Evolutionary conservation across 805 yeast genomes (phyloP), one percentile per base, ranked within the genome.

Genomic region (Osmozyma mogii): DNA sequence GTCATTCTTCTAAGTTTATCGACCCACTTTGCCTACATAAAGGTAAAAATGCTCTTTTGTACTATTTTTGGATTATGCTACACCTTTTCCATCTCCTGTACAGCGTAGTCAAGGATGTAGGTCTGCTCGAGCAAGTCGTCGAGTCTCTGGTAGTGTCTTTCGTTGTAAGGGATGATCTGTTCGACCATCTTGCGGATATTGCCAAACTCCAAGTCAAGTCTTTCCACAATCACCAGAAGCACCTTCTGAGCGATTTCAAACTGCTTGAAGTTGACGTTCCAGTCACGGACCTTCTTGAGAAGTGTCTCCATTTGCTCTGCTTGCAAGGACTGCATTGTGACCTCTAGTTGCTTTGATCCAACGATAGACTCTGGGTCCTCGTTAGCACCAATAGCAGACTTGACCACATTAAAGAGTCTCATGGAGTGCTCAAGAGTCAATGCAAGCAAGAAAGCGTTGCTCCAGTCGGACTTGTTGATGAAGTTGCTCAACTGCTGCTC

Each of bases 231-330:
- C 15, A 83, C 78, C 40, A 72, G 67, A 30, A 89, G 65, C 24
- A 87, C 58, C 34, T 75, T 76, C 56, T 89, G 98, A 9, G 95
- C 83, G 32, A 84, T 71, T 29, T 71, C 75, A 47, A 84, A 84
- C 21, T 84, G 77, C 47, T 76, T 75, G 30, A 84, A 81, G 53
- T 85, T 89, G 25, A 94, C 79, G 52, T 92, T 92, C 99, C 99
- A 92, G 50, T 85, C 95, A 44, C 96, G 73, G 13, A 88, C 66
- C 45, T 94, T 77, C 47, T 73, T 72, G 52, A 92, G 70, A 15
- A 92, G 53, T 9, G 62, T 49, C 24, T 68, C 43, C 15, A 88
- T 54, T 45, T 81, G 83, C 2, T 75, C 80, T 19, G 71, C 61
- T 15, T 62, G 70, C 32, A 92, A 65, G 9, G 55, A 52, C 4